These are phyloP conservation scores for Lipomyces chichibuensis DNA, from an alignment of 805 yeast species.

Conservation along the genomic window DNA sequence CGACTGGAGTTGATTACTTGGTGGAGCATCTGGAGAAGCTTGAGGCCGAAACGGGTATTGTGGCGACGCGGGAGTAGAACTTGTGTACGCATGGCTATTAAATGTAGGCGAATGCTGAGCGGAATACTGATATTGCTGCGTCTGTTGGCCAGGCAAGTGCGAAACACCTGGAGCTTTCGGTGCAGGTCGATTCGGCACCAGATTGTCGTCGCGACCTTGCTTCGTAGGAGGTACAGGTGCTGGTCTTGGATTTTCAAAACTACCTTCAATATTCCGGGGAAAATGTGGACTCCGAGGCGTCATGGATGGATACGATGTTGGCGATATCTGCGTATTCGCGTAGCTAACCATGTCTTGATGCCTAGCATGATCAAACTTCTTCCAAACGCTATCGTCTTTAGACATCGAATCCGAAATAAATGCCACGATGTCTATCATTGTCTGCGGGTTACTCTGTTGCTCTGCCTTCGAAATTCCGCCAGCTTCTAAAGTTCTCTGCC, in stretches of 20 bases:
- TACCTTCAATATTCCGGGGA: conserved; percentile 34
- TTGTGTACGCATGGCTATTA: not conserved
- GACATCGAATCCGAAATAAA: conserved; percentile 53
- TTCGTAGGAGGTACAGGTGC: conserved; percentile 37
- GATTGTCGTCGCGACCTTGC: conserved; percentile 1
- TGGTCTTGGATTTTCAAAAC: conserved; percentile 39
- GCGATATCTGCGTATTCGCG: conserved; percentile 15
- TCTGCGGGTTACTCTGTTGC: conserved; percentile 81
- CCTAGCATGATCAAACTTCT: conserved; percentile 36
- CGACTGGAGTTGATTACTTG: conserved; percentile 44
- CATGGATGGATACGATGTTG: conserved; percentile 19
- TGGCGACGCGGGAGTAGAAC: not conserved
- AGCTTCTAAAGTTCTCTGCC: conserved; percentile 74
- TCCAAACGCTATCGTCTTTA: conserved; percentile 40
- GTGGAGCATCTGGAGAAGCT: conserved; percentile 16
- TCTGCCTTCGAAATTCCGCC: conserved; percentile 79
- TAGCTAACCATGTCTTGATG: conserved; percentile 11
- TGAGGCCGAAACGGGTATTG: conserved; percentile 3
- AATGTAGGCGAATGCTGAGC: not conserved
- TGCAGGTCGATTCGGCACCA: conserved; percentile 41
- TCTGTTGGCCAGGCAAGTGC: not conserved
- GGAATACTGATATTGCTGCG: conserved; percentile 3
- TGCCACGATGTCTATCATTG: conserved; percentile 81
- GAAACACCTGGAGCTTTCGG: conserved; percentile 40
- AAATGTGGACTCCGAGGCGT: conserved; percentile 33